Evolutionary conservation across 2,329 filamentous ascomycete genomes (phyloP).

Genomic region (Acephala macrosclerotiorum): DNA sequence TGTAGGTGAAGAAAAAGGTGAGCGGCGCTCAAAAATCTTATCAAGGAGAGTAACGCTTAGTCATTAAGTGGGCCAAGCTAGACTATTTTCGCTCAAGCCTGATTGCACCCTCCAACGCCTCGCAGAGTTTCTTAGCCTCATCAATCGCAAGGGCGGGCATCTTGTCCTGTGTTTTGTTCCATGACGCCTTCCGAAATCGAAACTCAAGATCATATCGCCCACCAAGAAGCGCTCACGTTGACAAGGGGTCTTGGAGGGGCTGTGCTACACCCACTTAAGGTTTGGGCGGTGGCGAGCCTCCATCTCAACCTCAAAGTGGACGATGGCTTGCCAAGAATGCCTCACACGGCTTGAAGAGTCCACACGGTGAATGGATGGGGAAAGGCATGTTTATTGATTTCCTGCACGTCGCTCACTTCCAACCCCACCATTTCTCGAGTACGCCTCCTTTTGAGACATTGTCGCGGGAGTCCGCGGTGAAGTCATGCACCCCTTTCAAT

Average conservation of each 20-base stretch:
- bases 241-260: too few relatives aligned
- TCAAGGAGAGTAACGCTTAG: too few relatives aligned
- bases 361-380: not conserved
- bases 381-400: not conserved
- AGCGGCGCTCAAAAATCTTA: too few relatives aligned
- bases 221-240: not conserved
- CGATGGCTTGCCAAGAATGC: not conserved
- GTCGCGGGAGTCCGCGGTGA: not conserved
- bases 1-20: too few relatives aligned
- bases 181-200: too few relatives aligned
- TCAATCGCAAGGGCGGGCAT: too few relatives aligned
- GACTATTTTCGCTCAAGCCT: too few relatives aligned
- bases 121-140: too few relatives aligned
- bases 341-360: not conserved
- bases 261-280: not conserved
- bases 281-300: constrained; percentile 4
- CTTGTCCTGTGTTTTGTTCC: too few relatives aligned
- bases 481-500: not conserved
- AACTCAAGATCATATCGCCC: too few relatives aligned
- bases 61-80: too few relatives aligned
- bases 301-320: not conserved
- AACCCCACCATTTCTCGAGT: not conserved
- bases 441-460: not conserved
- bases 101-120: too few relatives aligned
- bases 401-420: not conserved